A percentile compares a stretch with the other conserved stretches of the same genome.
Evolutionary conservation across 768 basidiomycete species (phyloP).

Genomic region (Agaricus subrufescens): DNA sequence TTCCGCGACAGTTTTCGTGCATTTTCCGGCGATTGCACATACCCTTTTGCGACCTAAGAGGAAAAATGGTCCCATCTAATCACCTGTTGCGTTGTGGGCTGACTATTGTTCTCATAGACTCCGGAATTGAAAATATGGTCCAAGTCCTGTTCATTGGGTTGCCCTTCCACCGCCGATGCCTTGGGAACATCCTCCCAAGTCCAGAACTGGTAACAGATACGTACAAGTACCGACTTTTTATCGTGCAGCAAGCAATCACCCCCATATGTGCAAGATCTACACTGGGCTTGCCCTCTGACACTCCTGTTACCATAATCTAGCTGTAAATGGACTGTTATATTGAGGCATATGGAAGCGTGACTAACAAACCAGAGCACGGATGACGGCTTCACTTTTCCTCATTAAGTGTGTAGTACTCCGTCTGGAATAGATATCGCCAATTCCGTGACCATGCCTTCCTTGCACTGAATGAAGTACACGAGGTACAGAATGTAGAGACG

Average conservation of each 20-base stretch:
- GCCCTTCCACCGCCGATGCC: not conserved
- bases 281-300: constrained; percentile 3
- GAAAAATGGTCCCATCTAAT: no score
- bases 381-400: not conserved
- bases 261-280: not conserved
- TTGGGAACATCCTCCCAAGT: not conserved
- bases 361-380: not conserved
- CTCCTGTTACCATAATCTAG: not conserved
- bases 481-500: no score
- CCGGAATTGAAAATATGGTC: no score
- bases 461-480: no score
- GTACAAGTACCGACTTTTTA: not conserved
- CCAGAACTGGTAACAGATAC: not conserved
- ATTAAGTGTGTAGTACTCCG: no score
- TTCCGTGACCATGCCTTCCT: no score
- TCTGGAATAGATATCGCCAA: no score
- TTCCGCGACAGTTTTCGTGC: no score
- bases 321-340: not conserved
- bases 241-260: not conserved
- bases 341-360: not conserved
- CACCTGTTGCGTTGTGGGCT: no score
- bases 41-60: no score
- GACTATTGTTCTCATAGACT: no score
- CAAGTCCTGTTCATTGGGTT: not conserved
- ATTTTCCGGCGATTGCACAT: no score